phyloP scores from a whole-genome alignment of 768 basidiomycete genomes.

The Zangia roseola region DNA sequence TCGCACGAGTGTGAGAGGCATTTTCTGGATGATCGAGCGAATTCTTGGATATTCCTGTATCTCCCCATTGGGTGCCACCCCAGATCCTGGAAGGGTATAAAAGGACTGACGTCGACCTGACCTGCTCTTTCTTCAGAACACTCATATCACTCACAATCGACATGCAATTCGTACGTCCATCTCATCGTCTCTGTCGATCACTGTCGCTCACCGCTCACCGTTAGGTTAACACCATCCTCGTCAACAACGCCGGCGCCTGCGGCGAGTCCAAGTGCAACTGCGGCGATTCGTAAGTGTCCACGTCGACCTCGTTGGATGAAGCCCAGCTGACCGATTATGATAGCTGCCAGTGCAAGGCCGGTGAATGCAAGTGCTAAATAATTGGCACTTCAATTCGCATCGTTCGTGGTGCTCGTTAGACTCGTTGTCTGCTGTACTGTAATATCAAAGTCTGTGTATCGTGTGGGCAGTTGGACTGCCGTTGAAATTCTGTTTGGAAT shows the following conservation, averaged over 20 bases:
- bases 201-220: background rate
- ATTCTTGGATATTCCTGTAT: background rate
- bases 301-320: background rate
- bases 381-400: no score
- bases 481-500: no score
- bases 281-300: conserved; percentile 5
- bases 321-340: no score
- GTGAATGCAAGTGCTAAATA: conserved; percentile 12
- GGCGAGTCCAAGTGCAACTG: conserved; percentile 6
- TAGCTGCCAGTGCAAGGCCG: conserved; percentile 18
- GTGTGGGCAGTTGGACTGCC: no score
- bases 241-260: conserved; percentile 16
- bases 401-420: no score
- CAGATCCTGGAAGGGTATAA: conserved; percentile 11
- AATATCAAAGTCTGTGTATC: no score
- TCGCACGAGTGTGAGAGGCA: no score
- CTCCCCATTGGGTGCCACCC: background rate
- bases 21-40: background rate
- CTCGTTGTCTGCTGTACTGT: no score
- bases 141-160: background rate
- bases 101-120: background rate
- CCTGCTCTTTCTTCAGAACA: background rate
- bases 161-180: conserved; percentile 19
- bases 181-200: background rate
- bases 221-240: conserved; percentile 11